These are phyloP conservation scores for Sechiopsis laciniata DNA, from an alignment of 306 rosid species.

Conservation along the genomic window DNA sequence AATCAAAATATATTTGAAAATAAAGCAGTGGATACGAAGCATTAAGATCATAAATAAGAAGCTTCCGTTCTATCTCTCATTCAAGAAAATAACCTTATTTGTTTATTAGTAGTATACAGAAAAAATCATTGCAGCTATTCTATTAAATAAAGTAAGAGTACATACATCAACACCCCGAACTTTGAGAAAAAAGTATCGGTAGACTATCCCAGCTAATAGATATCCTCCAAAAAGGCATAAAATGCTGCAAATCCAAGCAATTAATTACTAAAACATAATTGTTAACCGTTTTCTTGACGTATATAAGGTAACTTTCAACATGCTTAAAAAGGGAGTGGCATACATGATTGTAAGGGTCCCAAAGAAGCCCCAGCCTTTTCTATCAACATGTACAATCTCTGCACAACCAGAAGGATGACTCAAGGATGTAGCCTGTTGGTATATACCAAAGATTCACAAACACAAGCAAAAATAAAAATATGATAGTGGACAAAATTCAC, in stretches of 20 bases:
- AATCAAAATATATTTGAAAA: background rate
- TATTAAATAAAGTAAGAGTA: constrained; percentile 22
- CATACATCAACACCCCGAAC: constrained; percentile 72
- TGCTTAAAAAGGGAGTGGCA: constrained; percentile 22
- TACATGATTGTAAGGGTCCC: constrained; percentile 52
- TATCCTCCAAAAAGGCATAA: constrained; percentile 71
- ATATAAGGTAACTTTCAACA: background rate
- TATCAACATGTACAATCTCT: constrained; percentile 39
- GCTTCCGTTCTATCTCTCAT: background rate
- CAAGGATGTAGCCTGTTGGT: constrained; percentile 57
- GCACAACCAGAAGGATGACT: constrained; percentile 97
- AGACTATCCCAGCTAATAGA: constrained; percentile 58
- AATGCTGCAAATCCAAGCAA: constrained; percentile 43
- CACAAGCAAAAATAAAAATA: constrained; percentile 1
- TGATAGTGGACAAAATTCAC: background rate
- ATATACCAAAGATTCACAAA: constrained; percentile 27
- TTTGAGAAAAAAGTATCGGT: constrained; percentile 55
- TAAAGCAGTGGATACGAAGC: background rate
- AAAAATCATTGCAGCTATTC: constrained; percentile 13
- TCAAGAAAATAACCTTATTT: background rate
- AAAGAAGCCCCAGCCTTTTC: constrained; percentile 77
- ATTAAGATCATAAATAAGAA: background rate
- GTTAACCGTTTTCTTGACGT: background rate
- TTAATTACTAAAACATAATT: background rate
- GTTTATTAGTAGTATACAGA: constrained; percentile 20